Conservation (phyloP, 192 early-diverging fungal genomes). For the Rhizophagus prolifer region DNA sequence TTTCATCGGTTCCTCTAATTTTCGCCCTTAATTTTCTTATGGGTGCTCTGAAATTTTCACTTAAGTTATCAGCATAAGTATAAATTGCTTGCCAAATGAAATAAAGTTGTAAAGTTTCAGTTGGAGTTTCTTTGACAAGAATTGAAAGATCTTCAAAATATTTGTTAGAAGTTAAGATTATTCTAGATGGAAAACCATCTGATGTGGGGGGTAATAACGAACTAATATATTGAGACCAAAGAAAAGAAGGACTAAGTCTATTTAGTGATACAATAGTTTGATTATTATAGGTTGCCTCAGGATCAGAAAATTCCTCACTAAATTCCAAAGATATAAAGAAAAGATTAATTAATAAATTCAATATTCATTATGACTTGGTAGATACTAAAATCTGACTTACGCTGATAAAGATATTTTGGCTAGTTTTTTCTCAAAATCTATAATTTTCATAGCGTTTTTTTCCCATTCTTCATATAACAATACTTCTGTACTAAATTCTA, state of each 20-base stretch:
- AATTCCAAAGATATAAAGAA: slow-evolving; percentile 20
- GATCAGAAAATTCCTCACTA: slow-evolving; percentile 50
- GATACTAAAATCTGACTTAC: slow-evolving; percentile 28
- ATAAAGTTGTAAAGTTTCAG: slow-evolving; percentile 46
- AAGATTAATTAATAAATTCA: background rate
- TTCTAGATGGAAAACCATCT: slow-evolving; percentile 29
- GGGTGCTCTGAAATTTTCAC: slow-evolving; percentile 43
- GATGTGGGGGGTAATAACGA: slow-evolving; percentile 25
- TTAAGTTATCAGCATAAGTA: slow-evolving; percentile 37
- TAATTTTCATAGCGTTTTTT: slow-evolving; percentile 46
- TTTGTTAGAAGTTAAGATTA: slow-evolving; percentile 48
- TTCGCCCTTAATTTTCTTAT: slow-evolving; percentile 36
- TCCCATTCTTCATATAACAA: slow-evolving; percentile 26
- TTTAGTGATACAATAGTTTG: slow-evolving; percentile 35
- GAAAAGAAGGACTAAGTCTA: slow-evolving; percentile 38
- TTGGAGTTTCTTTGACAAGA: slow-evolving; percentile 40
- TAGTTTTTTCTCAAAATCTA: slow-evolving; percentile 58
- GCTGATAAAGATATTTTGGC: slow-evolving; percentile 47
- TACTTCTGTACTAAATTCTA: background rate
- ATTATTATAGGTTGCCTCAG: slow-evolving; percentile 53
- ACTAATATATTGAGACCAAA: slow-evolving; percentile 42
- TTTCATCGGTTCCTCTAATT: slow-evolving; percentile 48
- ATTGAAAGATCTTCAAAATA: slow-evolving; percentile 45
- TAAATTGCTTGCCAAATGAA: slow-evolving; percentile 52
- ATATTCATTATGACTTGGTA: background rate